A percentile compares a stretch with the other conserved stretches of the same genome.
Conservation (phyloP, 176 grass and related monocot species). For the Phyllostachys edulis region DNA sequence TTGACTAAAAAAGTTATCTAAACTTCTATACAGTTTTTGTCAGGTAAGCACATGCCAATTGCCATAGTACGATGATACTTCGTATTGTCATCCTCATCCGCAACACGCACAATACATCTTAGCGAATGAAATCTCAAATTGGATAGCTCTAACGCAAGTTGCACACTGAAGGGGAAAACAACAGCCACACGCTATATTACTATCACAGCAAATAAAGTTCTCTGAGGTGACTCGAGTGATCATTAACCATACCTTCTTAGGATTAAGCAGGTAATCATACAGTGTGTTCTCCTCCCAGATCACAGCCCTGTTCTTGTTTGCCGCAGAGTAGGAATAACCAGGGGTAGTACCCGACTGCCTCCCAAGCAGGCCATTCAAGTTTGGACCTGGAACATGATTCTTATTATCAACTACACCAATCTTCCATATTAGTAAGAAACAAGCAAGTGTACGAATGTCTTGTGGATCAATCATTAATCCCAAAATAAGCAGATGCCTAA, state of each 20-base stretch:
- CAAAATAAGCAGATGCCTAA: not conserved
- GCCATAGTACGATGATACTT: not conserved
- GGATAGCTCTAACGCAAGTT: not conserved
- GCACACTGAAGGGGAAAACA: not conserved
- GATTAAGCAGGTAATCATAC: constrained; percentile 84
- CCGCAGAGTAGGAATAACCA: constrained; percentile 78
- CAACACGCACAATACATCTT: not conserved
- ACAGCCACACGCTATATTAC: too few species aligned
- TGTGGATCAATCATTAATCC: not conserved
- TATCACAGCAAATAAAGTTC: not conserved
- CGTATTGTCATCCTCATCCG: not conserved
- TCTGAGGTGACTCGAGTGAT: not conserved
- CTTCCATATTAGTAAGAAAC: not conserved
- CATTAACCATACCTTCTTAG: constrained; percentile 66
- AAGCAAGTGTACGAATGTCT: not conserved
- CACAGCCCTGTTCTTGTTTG: constrained; percentile 93
- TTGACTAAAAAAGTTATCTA: not conserved
- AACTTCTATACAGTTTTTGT: not conserved
- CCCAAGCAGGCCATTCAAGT: constrained; percentile 88
- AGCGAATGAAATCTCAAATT: not conserved
- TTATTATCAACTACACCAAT: not conserved
- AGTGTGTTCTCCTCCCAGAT: constrained; percentile 76
- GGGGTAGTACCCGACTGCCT: constrained; percentile 86
- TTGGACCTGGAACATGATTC: constrained; percentile 53
- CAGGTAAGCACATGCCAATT: not conserved